phyloP scores from a whole-genome alignment of 306 rosid species.

The Gastrolobium villosum region DNA sequence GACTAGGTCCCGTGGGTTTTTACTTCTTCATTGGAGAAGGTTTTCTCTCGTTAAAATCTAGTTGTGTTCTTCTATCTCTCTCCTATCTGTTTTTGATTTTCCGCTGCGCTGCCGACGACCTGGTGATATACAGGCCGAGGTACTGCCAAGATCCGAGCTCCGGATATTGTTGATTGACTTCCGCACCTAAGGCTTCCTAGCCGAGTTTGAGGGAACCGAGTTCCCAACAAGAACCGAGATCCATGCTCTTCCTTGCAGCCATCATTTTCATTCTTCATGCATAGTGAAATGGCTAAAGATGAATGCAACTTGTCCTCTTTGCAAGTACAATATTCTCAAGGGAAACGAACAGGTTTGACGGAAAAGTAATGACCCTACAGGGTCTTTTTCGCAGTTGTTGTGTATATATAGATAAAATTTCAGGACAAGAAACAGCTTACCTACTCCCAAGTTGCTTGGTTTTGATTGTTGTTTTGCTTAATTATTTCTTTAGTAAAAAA shows the following conservation, averaged over 20 bases:
- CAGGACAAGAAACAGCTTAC: conserved; percentile 51
- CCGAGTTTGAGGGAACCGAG: too few relatives aligned
- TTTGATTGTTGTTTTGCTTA: conserved; percentile 40
- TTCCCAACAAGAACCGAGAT: conserved; percentile 91
- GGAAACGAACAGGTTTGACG: conserved; percentile 77
- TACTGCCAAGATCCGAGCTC: too few relatives aligned
- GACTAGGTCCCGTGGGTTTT: too few relatives aligned
- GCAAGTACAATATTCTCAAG: conserved; percentile 94
- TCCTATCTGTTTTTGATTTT: too few relatives aligned
- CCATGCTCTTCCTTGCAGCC: conserved; percentile 94
- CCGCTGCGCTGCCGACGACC: too few relatives aligned
- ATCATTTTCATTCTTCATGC: conserved; percentile 88
- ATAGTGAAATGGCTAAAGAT: conserved; percentile 93
- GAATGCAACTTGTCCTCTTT: conserved; percentile 99
- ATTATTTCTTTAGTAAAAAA: conserved; percentile 54
- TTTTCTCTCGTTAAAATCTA: too few relatives aligned
- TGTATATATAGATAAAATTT: conserved; percentile 57
- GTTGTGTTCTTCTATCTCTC: too few relatives aligned
- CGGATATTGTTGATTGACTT: too few relatives aligned
- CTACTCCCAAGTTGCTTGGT: conserved; percentile 42
- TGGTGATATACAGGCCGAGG: too few relatives aligned
- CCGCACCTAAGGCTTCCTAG: too few relatives aligned
- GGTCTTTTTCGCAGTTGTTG: conserved; percentile 38
- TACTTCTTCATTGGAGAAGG: too few relatives aligned
- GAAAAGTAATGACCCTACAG: conserved; percentile 37